These are phyloP conservation scores for Penstemon newberryi DNA, from an alignment of 257 asterid genomes.

Conservation along the genomic window DNA sequence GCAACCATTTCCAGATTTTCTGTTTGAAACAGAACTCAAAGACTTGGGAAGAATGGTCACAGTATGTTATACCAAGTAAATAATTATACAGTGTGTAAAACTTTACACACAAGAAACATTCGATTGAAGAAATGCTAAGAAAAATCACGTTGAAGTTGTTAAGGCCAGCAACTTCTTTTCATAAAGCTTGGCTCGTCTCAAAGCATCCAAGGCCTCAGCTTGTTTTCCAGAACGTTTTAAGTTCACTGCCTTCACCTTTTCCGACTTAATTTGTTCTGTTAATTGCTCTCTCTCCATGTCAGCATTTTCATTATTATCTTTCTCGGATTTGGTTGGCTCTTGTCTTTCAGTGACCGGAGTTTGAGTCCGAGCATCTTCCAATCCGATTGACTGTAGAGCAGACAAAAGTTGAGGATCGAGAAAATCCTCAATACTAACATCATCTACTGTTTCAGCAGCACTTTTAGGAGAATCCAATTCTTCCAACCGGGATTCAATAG, in stretches of 20 bases:
- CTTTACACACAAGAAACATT: neutral
- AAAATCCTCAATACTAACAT: constrained; percentile 65
- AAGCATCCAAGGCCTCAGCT: constrained; percentile 80
- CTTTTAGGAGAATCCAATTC: constrained; percentile 44
- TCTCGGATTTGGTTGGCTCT: constrained; percentile 32
- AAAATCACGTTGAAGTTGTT: constrained; percentile 32
- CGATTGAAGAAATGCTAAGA: neutral
- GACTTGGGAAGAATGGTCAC: no score
- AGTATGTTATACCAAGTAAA: no score
- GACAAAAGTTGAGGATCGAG: constrained; percentile 91
- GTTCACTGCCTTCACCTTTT: constrained; percentile 77
- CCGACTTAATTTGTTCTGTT: constrained; percentile 62
- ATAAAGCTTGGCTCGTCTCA: constrained; percentile 66
- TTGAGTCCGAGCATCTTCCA: constrained; percentile 39
- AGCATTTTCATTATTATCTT: constrained; percentile 29
- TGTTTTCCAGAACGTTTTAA: constrained; percentile 87
- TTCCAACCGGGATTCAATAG: constrained; percentile 68
- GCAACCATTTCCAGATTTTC: no score
- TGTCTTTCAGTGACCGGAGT: constrained; percentile 33
- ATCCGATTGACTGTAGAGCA: constrained; percentile 75
- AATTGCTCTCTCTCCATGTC: constrained; percentile 55
- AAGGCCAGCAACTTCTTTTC: constrained; percentile 79
- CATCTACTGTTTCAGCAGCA: constrained; percentile 39
- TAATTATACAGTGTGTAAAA: no score
- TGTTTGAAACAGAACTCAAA: no score